phyloP scores from a whole-genome alignment of 257 asterid genomes.

The Thymus mandschuricus region DNA sequence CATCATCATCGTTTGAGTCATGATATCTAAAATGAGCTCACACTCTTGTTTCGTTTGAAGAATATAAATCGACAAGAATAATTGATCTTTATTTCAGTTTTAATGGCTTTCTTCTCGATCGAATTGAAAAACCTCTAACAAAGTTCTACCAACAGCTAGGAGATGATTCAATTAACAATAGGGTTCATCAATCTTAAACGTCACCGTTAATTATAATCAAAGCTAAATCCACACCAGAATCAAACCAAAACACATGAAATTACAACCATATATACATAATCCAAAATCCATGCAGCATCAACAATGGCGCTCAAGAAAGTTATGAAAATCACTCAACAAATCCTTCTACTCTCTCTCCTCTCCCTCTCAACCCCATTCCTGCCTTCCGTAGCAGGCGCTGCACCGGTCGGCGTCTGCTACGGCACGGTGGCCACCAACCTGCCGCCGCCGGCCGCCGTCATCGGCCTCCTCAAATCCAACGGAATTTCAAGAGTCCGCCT shows the following conservation, averaged over 20 bases:
- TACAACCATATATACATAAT: neutral
- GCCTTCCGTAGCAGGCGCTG: constrained; percentile 37
- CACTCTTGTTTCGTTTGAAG: no score
- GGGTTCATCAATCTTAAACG: constrained; percentile 28
- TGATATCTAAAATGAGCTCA: no score
- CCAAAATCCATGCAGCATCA: neutral
- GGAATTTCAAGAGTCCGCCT: constrained; percentile 53
- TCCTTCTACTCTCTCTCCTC: constrained; percentile 21
- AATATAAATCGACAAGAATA: no score
- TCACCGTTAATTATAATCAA: neutral
- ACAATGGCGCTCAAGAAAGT: constrained; percentile 8
- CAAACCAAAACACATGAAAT: constrained; percentile 32
- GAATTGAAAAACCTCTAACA: constrained; percentile 4
- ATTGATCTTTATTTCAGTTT: no score
- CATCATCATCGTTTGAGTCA: no score
- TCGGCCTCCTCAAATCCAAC: constrained; percentile 52
- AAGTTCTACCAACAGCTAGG: constrained; percentile 12
- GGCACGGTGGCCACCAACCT: constrained; percentile 61
- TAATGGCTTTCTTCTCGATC: no score
- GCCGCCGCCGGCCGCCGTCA: constrained; percentile 50
- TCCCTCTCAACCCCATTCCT: constrained; percentile 12
- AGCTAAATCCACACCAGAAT: constrained; percentile 33
- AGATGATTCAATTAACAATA: neutral
- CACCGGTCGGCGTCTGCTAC: constrained; percentile 73
- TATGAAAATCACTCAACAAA: constrained; percentile 16